Evolutionary conservation across 2,329 filamentous ascomycete genomes (phyloP), one percentile per base, ranked within the genome.

Genomic region (Beauveria sp.): DNA sequence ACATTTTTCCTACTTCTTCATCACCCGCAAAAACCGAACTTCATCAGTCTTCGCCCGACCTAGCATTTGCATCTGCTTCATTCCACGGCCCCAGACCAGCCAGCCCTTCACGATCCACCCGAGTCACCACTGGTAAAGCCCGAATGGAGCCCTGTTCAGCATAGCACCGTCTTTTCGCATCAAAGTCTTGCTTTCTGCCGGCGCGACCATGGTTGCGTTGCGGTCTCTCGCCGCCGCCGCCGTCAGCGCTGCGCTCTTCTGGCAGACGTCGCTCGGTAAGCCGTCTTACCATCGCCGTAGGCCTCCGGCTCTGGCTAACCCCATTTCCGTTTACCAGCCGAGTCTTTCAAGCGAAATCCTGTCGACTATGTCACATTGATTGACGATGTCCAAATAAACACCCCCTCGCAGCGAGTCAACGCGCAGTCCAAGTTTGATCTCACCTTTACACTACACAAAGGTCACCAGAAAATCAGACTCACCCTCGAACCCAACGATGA

Each of bases 401-500:
- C 92, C 0, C 86, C 88, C 18, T 89, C 88, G 51, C 86, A 91
- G 71, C 86, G 88, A 63, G 85, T 96, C 52, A 87, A 95, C 70
- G 87, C 92, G 54, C 79, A 89, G 61, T 93, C 92, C 16, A 79
- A 85, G 24, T 99, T 99, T 73, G 90, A 96, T 69, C 78, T 99
- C 64, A 87, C 85, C 34, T 97, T 99, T 72, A 80, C 85, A 62
- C 77, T 96, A 42, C 86, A 89, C 69, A 78, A 84, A 63, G 80
- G 83, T 58, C 77, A 82, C 63, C 83, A 92, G 65, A 83, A 86
- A 66, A 80, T 98, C 69, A 90, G 91, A 66, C 82, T 99, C 58
- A 82, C 84, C 60, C 82, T 99, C 54, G 87, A 95, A 71, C 95
- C 95, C 4, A 98, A 98, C 72, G 86, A 96, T 77, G 91, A 98